Evolutionary conservation across 2,329 filamentous ascomycete genomes (phyloP).

Genomic region (Monilinia vaccinii-corymbosi): DNA sequence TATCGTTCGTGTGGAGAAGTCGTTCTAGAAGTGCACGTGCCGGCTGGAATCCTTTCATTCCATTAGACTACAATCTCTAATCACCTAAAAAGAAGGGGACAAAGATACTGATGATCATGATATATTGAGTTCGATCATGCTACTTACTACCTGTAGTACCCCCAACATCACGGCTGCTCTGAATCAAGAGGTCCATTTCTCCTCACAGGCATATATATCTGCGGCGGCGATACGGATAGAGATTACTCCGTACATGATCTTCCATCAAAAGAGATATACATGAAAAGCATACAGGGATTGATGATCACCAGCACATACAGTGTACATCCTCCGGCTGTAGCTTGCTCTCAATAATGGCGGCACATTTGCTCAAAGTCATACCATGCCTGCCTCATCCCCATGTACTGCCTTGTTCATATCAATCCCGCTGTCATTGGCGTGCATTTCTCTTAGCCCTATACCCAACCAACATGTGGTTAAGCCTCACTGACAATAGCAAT

Average conservation of each 20-base stretch:
- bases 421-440: neutral
- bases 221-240: neutral
- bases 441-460: neutral
- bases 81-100: no score
- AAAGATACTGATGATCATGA: neutral
- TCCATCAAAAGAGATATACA: neutral
- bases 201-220: neutral
- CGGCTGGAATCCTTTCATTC: neutral
- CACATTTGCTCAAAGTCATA: neutral
- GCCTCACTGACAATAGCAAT: neutral
- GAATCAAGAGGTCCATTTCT: neutral
- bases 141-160: neutral
- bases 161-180: neutral
- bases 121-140: neutral
- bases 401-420: neutral
- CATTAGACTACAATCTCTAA: neutral
- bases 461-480: neutral
- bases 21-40: neutral
- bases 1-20: neutral
- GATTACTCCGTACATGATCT: neutral
- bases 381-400: neutral
- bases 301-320: neutral
- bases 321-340: neutral
- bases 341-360: neutral
- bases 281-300: neutral